A percentile compares a stretch with the other conserved stretches of the same genome.
phyloP scores from a whole-genome alignment of 495 filamentous ascomycete species.

The Apiosordaria backusii region DNA sequence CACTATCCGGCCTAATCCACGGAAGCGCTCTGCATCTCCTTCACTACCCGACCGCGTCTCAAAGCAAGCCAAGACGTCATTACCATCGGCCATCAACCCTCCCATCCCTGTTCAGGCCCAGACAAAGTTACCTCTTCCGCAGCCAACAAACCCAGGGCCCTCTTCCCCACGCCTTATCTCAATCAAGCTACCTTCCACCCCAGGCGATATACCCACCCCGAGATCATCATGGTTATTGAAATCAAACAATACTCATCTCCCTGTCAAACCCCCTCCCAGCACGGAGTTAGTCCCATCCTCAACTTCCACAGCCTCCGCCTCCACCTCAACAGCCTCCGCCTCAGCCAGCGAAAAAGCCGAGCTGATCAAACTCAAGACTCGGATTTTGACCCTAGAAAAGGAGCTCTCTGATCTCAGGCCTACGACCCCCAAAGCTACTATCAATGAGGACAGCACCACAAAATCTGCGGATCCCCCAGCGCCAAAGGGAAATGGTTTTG shows the following conservation, averaged over 20 bases:
- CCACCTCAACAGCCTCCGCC: neutral
- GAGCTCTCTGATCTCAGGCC: slow-evolving; percentile 16
- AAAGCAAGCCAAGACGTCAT: neutral
- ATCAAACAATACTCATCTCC: too few species aligned
- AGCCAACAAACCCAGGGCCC: neutral
- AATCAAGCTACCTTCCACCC: neutral
- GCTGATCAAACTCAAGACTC: neutral
- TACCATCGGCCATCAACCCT: neutral
- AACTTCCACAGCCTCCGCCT: neutral
- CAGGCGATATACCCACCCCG: neutral
- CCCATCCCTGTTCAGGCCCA: neutral
- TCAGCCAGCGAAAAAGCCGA: neutral
- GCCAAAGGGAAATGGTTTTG: neutral
- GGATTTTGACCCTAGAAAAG: slow-evolving; percentile 11
- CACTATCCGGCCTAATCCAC: neutral
- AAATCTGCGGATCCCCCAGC: too few species aligned
- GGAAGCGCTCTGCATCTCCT: neutral
- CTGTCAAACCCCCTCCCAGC: neutral
- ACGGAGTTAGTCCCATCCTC: neutral
- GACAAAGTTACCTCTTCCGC: neutral
- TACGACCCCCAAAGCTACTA: too few species aligned
- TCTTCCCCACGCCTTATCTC: neutral
- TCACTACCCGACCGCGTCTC: neutral
- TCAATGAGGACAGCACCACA: too few species aligned
- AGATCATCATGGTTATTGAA: neutral